Base-by-base conservation (phyloP, 208 protist species). In the Naegleria lovaniensis region DNA sequence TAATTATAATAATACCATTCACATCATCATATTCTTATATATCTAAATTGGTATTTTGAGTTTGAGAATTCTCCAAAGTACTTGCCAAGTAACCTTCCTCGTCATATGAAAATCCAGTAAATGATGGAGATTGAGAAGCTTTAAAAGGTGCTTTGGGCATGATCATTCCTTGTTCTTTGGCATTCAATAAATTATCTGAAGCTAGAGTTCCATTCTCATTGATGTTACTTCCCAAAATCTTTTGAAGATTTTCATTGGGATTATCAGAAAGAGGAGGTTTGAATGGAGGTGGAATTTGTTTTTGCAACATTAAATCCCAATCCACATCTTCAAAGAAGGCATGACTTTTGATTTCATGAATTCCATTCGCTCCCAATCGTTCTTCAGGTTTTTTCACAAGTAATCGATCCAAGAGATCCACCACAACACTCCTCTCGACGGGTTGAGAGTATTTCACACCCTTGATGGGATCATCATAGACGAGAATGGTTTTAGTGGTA, bases 401-500 rank as follows among this genome's bases (percentile, higher is more conserved):
- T 40, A 89, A 67, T 55, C n/a, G 2, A n/a, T 19, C 11, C n/a
- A 89, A 33, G 13, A 89, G 39, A 67, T 79, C 67, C 19, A 79
- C 67, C 29, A 79, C 29, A 79, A 79, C 67, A 79, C 29, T 79
- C 9, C 29, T 79, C n/a, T 79, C 29, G 0, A 79, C 29, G 9
- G 67, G 67, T 79, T 79, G 29, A 36, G 0, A 0, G 9, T 36
- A 79, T 79, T 79, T 79, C 9, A 79, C 29, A 79, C 67, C 67
- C 29, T 79, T 79, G 29, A 79, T 79, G 19, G 67, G 67, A 79
- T 79, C 67, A 79, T 79, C 67, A 36, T 79, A 29, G n/a, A 79
- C 67, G 9, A 33, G 13, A 33, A 79, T 79, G n/a, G 67, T 79
- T 9, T n/a, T n/a, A 0, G 3, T n/a, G 97, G 92, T 16, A 94